Evolutionary conservation across 2,329 filamentous ascomycete genomes (phyloP), one percentile per base, ranked within the genome.

Genomic region (Teratosphaeria gauchensis): DNA sequence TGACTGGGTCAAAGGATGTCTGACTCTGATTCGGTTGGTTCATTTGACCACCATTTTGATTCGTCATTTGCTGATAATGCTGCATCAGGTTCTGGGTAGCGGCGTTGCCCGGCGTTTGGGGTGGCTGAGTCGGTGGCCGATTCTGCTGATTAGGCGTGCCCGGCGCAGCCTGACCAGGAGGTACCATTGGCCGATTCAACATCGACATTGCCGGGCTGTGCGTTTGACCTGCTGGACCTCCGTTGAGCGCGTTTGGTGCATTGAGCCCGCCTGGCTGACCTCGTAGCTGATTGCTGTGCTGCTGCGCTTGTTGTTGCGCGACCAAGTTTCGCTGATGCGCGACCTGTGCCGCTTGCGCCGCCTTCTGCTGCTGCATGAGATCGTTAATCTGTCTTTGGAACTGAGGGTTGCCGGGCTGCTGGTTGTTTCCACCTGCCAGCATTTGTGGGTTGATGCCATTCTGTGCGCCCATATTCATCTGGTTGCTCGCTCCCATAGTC

Each of bases 201-300:
- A 77, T 77, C 1, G 75, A 72, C 77, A 80, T 80, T 4, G 73
- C 75, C 35, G 76, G 76, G 58, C 74, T 78, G 35, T 67, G 65
- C 38, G 61, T 58, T 52, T 67, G 67, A 14, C 60, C 66, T 21
- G 58, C 56, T 21, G 63, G 60, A 14, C 65, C 66, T 19, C 63
- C 76, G 70, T 63, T 74, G 68, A 55, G 73, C 64, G 54, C 73
- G 69, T 61, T 74, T 65, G 53, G 74, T 12, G 74, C 69, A 58
- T 76, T 78, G 35, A 80, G 68, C 11, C 77, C 72, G 59, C 77
- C 75, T 66, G 77, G 65, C 69, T 80, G 73, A 60, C 76, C 73
- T 71, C 75, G 66, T 60, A 78, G 74, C 71, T 71, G 76, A 73
- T 63, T 74, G 71, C 64, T 65, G 60, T 71, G 68, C 62, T 78